Evolutionary conservation across 2,329 filamentous ascomycete genomes (phyloP).

Genomic region (Beauveria medogensis): DNA sequence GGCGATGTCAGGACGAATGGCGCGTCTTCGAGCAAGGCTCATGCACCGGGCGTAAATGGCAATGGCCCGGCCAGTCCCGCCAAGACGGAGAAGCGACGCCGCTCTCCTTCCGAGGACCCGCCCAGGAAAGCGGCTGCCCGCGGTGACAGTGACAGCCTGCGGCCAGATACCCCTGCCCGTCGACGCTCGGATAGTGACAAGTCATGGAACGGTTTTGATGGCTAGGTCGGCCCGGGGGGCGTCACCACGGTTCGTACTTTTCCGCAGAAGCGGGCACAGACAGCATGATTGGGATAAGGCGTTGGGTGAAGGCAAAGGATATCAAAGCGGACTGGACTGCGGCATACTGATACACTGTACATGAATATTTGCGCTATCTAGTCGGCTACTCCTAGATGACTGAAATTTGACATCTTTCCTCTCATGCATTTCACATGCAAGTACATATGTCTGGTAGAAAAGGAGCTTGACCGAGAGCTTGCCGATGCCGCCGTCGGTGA

Average conservation of each 20-base stretch:
- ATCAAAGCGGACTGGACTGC: not conserved
- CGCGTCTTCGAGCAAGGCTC: slow-evolving; percentile 12
- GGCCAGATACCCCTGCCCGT: slow-evolving; percentile 13
- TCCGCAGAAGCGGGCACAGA: not conserved
- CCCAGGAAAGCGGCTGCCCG: slow-evolving; percentile 24
- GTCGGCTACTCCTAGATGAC: not conserved
- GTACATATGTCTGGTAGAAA: too few relatives aligned
- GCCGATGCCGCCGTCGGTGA: too few relatives aligned
- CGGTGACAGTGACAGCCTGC: slow-evolving; percentile 1
- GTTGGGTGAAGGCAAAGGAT: not conserved
- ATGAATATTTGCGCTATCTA: not conserved
- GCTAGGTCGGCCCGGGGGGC: slow-evolving; percentile 17
- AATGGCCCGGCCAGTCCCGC: slow-evolving; percentile 6
- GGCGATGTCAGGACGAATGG: slow-evolving; percentile 13
- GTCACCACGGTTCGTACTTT: not conserved
- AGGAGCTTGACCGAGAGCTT: too few relatives aligned
- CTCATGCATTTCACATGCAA: not conserved
- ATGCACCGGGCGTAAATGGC: slow-evolving; percentile 9
- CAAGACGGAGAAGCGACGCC: slow-evolving; percentile 23
- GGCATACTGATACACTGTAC: slow-evolving; percentile 1
- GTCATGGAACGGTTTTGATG: slow-evolving; percentile 35
- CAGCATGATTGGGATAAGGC: not conserved
- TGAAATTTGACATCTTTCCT: not conserved
- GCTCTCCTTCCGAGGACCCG: slow-evolving; percentile 21
- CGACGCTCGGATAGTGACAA: slow-evolving; percentile 30